Conservation (phyloP, 176 grass and related monocot genomes). For the Secale cereale region DNA sequence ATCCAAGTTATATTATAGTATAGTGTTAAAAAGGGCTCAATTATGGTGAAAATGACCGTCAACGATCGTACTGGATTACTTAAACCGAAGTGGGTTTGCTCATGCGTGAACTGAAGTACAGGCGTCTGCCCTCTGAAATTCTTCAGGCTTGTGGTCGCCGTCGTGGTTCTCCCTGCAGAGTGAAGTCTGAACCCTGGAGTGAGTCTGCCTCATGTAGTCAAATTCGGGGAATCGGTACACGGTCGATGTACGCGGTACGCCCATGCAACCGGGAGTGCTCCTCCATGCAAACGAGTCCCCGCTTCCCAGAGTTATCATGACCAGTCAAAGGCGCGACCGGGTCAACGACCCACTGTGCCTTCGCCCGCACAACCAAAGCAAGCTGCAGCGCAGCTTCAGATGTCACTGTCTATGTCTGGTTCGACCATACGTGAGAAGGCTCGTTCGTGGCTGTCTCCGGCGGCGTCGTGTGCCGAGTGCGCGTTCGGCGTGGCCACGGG, state of each 20-base stretch:
- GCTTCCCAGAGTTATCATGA: not conserved
- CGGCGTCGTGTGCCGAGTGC: not conserved
- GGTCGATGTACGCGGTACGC: not conserved
- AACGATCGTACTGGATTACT: not conserved
- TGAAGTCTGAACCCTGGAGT: not conserved
- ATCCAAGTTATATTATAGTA: no score
- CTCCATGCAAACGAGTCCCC: not conserved
- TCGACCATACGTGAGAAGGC: not conserved
- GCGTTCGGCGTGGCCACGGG: not conserved
- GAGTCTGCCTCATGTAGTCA: not conserved
- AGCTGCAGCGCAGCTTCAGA: not conserved
- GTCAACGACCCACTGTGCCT: not conserved
- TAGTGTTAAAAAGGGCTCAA: slow-evolving; percentile 4
- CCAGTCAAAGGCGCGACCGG: not conserved
- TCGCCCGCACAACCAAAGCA: not conserved
- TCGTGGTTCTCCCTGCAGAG: no score
- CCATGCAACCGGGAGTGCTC: not conserved
- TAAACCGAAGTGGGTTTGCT: not conserved
- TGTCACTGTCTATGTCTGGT: not conserved
- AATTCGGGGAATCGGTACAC: not conserved
- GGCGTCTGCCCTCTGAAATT: no score
- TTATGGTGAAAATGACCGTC: not conserved
- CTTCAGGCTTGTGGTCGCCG: no score
- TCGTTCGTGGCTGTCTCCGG: not conserved
- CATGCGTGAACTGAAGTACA: not conserved